phyloP scores from a whole-genome alignment of 805 yeast genomes.

The Kluyveromyces nonfermentans region DNA sequence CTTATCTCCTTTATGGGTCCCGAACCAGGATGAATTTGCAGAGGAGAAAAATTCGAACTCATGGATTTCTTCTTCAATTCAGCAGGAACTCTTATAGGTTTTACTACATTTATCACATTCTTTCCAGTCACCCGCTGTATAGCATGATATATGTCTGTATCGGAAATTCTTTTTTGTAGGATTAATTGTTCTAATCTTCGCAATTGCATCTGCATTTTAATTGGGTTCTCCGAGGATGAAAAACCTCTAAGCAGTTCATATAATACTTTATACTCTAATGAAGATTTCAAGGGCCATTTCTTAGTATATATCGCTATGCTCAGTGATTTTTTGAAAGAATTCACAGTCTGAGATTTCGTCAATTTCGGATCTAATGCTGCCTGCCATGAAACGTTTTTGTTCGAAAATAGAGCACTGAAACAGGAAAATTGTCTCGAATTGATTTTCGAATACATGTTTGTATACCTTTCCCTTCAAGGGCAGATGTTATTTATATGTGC shows the following conservation, averaged over 20 bases:
- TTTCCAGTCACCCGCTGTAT: conserved; percentile 4
- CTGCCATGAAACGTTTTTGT: conserved; percentile 6
- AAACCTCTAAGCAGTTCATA: conserved; percentile 1
- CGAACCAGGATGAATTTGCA: neutral
- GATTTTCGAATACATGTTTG: neutral
- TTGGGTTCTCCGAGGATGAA: neutral
- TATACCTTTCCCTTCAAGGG: neutral
- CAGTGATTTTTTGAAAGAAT: conserved; percentile 8
- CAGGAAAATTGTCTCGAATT: neutral
- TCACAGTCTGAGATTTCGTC: conserved; percentile 6
- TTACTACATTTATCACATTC: conserved; percentile 9
- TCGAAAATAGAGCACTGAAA: neutral
- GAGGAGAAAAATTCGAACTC: neutral
- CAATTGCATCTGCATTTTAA: conserved; percentile 5
- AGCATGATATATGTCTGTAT: conserved; percentile 9
- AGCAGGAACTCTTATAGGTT: conserved; percentile 4
- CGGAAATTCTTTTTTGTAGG: conserved; percentile 12
- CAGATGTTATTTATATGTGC: no score
- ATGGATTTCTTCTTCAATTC: neutral
- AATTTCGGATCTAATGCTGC: conserved; percentile 7
- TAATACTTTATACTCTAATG: conserved; percentile 5
- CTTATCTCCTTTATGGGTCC: neutral
- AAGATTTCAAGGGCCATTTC: conserved; percentile 2
- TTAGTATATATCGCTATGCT: conserved; percentile 2
- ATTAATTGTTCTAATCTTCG: conserved; percentile 9